Conservation (phyloP, 495 filamentous ascomycete genomes). For the Neurospora discreta region DNA sequence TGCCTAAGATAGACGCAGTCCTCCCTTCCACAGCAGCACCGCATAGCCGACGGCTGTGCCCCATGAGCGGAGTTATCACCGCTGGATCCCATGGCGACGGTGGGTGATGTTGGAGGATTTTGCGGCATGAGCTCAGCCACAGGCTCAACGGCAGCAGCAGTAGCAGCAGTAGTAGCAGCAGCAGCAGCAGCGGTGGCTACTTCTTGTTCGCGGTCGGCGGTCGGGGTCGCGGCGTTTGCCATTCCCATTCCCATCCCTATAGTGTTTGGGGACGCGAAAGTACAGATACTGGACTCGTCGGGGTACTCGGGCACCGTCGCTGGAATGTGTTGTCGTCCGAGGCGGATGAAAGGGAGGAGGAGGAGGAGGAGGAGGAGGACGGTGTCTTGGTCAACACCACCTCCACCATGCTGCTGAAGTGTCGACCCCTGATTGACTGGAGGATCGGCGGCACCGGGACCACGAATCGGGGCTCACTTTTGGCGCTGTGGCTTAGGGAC, state of each 20-base stretch:
- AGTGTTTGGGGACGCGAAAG: too few relatives aligned
- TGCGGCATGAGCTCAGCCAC: neutral
- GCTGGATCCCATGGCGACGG: slow-evolving; percentile 6
- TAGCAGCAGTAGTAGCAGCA: neutral
- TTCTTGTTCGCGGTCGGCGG: neutral
- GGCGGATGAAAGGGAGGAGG: neutral
- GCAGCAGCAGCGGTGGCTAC: neutral
- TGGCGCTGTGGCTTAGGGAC: neutral
- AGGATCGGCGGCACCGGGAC: neutral
- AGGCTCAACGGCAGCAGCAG: neutral
- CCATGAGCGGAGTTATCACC: slow-evolving; percentile 2
- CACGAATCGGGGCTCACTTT: neutral
- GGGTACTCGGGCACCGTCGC: neutral
- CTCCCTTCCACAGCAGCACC: slow-evolving; percentile 74
- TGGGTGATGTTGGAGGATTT: neutral
- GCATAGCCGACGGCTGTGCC: slow-evolving; percentile 11
- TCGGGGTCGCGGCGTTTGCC: slow-evolving; percentile 4
- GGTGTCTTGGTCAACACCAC: neutral
- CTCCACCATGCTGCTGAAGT: neutral
- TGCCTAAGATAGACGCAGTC: slow-evolving; percentile 73
- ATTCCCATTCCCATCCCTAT: slow-evolving; percentile 12
- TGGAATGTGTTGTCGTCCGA: neutral
- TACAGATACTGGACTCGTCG: neutral
- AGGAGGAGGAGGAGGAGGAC: neutral
- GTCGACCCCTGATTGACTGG: neutral